A percentile compares a stretch with the other conserved stretches of the same genome.
phyloP scores from a whole-genome alignment of 2,329 filamentous ascomycete genomes.

The Aurifilum marmelostoma region DNA sequence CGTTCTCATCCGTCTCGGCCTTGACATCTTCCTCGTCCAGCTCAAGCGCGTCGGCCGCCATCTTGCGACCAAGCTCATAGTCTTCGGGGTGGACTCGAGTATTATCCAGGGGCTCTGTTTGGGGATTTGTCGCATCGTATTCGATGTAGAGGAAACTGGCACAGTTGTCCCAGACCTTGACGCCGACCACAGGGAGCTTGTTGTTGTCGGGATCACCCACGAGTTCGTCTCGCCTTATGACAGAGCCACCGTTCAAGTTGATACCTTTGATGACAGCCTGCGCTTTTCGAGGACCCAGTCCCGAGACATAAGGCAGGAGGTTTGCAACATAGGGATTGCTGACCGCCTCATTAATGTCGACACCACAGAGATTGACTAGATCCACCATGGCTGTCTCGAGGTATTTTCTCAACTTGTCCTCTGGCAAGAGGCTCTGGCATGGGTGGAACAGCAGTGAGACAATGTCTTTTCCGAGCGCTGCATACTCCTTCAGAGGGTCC shows the following conservation, averaged over 20 bases:
- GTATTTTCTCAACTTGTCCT: slow-evolving; percentile 83
- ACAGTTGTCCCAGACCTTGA: slow-evolving; percentile 94
- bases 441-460: slow-evolving; percentile 85
- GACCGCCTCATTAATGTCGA: slow-evolving; percentile 92
- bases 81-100: slow-evolving; percentile 98
- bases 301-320: slow-evolving; percentile 86
- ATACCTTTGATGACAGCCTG: slow-evolving; percentile 85
- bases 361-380: slow-evolving; percentile 95
- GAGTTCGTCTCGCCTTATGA: slow-evolving; percentile 83
- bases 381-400: slow-evolving; percentile 98
- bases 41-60: slow-evolving; percentile 95
- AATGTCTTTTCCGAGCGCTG: slow-evolving; percentile 86
- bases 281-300: slow-evolving; percentile 90
- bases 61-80: slow-evolving; percentile 96
- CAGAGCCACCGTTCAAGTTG: slow-evolving; percentile 84
- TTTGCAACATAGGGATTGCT: slow-evolving; percentile 81
- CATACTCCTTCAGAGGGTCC: slow-evolving; percentile 95
- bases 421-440: slow-evolving; percentile 84
- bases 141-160: slow-evolving; percentile 92
- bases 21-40: slow-evolving; percentile 98
- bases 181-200: slow-evolving; percentile 78
- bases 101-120: slow-evolving; percentile 91
- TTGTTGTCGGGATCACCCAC: slow-evolving; percentile 84
- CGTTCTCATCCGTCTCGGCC: slow-evolving; percentile 88
- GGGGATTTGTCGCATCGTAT: slow-evolving; percentile 79